phyloP scores from a whole-genome alignment of 352 stramenopile genomes.

The Globisporangium abappressorium region DNA sequence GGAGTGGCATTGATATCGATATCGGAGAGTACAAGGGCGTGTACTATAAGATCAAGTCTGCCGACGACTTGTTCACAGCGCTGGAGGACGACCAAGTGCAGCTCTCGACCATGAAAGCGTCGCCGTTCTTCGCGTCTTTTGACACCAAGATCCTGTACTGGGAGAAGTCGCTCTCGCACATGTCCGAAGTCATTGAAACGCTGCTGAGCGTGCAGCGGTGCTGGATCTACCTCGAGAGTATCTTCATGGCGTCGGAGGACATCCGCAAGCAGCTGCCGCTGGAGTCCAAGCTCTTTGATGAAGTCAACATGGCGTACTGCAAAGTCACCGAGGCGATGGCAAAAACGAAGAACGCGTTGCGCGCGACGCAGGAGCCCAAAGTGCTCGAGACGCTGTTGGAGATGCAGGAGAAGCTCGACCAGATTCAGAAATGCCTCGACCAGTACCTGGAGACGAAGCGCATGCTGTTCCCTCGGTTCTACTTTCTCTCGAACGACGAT shows the following conservation, averaged over 20 bases:
- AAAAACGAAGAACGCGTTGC: slow-evolving; percentile 73
- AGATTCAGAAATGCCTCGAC: slow-evolving; percentile 86
- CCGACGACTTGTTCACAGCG: slow-evolving; percentile 89
- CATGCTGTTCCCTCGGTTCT: slow-evolving; percentile 86
- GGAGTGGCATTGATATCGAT: slow-evolving; percentile 85
- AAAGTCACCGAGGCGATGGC: slow-evolving; percentile 73
- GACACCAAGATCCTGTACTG: slow-evolving; percentile 86
- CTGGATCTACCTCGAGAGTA: slow-evolving; percentile 95
- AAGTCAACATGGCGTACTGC: slow-evolving; percentile 81
- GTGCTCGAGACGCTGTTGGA: slow-evolving; percentile 63
- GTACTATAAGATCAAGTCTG: slow-evolving; percentile 92
- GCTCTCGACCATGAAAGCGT: slow-evolving; percentile 92
- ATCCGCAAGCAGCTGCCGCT: slow-evolving; percentile 92
- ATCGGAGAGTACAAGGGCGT: slow-evolving; percentile 91
- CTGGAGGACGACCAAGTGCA: slow-evolving; percentile 92
- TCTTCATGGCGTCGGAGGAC: slow-evolving; percentile 94
- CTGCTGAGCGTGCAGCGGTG: slow-evolving; percentile 89
- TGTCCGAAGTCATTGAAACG: slow-evolving; percentile 91
- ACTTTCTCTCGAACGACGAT: slow-evolving; percentile 89
- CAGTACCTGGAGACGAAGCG: slow-evolving; percentile 88
- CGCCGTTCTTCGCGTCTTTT: slow-evolving; percentile 92
- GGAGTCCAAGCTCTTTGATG: slow-evolving; percentile 83
- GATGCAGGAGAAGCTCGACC: slow-evolving; percentile 87
- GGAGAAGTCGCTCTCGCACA: slow-evolving; percentile 79
- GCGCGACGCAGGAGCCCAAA: slow-evolving; percentile 54